phyloP scores from a whole-genome alignment of 148 eudicot genomes.

The Rhododendron griersonianum region DNA sequence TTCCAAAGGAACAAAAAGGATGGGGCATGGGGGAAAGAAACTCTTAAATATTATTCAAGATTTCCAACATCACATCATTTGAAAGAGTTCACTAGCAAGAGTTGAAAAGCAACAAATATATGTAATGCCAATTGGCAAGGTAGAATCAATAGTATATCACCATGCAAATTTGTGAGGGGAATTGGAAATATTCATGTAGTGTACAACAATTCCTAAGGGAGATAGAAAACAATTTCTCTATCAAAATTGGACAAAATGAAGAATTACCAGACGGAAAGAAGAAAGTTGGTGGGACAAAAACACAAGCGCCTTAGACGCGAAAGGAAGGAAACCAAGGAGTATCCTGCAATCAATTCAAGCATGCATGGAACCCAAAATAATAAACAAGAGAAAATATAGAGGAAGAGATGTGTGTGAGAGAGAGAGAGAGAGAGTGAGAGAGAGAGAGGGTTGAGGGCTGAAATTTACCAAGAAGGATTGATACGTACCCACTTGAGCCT shows the following conservation, averaged over 20 bases:
- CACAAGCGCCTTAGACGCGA: neutral
- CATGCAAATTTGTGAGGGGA: neutral
- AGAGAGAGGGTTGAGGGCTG: neutral
- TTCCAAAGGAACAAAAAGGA: neutral
- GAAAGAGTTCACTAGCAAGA: neutral
- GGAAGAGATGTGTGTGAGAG: neutral
- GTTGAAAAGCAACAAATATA: neutral
- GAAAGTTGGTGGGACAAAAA: neutral
- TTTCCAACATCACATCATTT: neutral
- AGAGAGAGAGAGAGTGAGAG: neutral
- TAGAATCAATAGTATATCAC: neutral
- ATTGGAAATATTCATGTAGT: neutral
- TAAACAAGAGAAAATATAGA: neutral
- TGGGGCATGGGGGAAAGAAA: neutral
- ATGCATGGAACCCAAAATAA: neutral
- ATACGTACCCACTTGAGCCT: slow-evolving; percentile 7
- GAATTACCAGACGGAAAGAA: neutral
- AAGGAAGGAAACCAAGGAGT: neutral
- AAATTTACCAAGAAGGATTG: neutral
- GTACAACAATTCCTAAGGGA: neutral
- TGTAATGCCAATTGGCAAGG: neutral
- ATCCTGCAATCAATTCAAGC: neutral
- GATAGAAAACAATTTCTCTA: neutral
- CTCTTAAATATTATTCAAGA: neutral
- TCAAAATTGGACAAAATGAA: neutral